Evolutionary conservation across 1,139 yeast species (phyloP).

Genomic region (Blastobotrys proliferans): DNA sequence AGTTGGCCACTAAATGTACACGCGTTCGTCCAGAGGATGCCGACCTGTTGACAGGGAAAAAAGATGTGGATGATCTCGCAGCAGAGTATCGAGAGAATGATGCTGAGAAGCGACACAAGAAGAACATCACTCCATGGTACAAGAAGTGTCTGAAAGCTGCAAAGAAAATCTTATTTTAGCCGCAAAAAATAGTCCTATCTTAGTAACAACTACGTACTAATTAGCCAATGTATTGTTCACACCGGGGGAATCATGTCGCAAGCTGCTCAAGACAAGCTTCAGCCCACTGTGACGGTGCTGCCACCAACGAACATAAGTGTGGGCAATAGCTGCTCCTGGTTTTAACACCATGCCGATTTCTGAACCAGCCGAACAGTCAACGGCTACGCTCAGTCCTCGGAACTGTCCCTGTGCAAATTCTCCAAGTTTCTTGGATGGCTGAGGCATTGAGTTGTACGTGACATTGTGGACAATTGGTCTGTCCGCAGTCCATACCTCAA

Average conservation of each 20-base stretch:
- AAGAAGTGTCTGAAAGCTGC: neutral
- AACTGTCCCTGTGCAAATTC: neutral
- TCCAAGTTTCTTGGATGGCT: neutral
- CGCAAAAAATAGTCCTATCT: neutral
- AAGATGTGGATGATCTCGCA: slow-evolving; percentile 1
- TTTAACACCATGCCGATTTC: neutral
- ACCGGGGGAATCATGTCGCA: neutral
- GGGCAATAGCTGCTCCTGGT: neutral
- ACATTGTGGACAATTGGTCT: neutral
- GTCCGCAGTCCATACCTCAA: slow-evolving; percentile 8
- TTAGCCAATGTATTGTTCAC: neutral
- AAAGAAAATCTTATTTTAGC: neutral
- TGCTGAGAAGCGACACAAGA: neutral
- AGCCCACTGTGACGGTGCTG: slow-evolving; percentile 6
- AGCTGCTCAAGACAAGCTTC: slow-evolving; percentile 1
- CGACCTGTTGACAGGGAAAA: slow-evolving; percentile 7
- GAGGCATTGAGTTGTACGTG: neutral
- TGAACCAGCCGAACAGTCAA: slow-evolving; percentile 1
- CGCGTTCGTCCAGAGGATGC: slow-evolving; percentile 5
- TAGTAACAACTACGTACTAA: neutral
- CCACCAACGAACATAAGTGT: slow-evolving; percentile 5
- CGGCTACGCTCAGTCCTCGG: neutral
- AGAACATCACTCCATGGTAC: neutral
- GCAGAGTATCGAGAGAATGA: neutral
- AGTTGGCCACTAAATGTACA: slow-evolving; percentile 35